Percentiles rank a stretch among this genome's conserved stretches.
Conservation (phyloP, 2,329 filamentous ascomycete species). For the Herpotrichia juniperi region DNA sequence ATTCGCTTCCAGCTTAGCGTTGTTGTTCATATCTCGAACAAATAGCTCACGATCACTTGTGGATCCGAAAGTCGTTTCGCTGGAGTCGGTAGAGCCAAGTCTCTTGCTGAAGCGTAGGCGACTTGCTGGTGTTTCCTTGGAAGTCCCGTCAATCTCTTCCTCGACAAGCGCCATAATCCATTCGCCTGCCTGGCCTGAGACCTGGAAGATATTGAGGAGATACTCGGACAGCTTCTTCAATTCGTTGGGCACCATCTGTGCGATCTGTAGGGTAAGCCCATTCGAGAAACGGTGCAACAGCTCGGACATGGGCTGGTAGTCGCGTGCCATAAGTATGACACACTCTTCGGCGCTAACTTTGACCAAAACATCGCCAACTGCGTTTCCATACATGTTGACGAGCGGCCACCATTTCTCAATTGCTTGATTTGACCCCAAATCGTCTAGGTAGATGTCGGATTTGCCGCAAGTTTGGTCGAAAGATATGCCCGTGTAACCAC, state of each 20-base stretch:
- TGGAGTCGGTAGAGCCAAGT: slow-evolving; percentile 72
- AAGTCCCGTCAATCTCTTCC: slow-evolving; percentile 93
- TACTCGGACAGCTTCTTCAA: slow-evolving; percentile 82
- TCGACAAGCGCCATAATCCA: slow-evolving; percentile 95
- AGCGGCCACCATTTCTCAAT: slow-evolving; percentile 87
- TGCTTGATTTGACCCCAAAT: slow-evolving; percentile 77
- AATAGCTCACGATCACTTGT: slow-evolving; percentile 71
- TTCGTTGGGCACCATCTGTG: slow-evolving; percentile 76
- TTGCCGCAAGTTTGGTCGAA: slow-evolving; percentile 65
- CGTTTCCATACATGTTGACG: slow-evolving; percentile 74
- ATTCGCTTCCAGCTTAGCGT: slow-evolving; percentile 85
- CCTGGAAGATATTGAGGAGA: slow-evolving; percentile 93
- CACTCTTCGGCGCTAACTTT: slow-evolving; percentile 85
- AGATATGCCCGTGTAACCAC: slow-evolving; percentile 53
- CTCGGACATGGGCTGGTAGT: slow-evolving; percentile 83
- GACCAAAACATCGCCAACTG: slow-evolving; percentile 83
- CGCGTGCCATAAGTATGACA: slow-evolving; percentile 82
- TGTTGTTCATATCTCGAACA: slow-evolving; percentile 78
- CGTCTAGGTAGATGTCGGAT: slow-evolving; percentile 82
- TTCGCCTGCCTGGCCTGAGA: slow-evolving; percentile 80
- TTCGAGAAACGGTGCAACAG: slow-evolving; percentile 84
- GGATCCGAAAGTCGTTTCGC: slow-evolving; percentile 53
- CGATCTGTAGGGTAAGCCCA: slow-evolving; percentile 83
- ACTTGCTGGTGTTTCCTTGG: slow-evolving; percentile 77
- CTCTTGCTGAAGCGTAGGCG: slow-evolving; percentile 72